Percentiles rank a stretch among this genome's conserved stretches.
Conservation (phyloP, 768 basidiomycete genomes). For the Macrolepiota dolichaula region DNA sequence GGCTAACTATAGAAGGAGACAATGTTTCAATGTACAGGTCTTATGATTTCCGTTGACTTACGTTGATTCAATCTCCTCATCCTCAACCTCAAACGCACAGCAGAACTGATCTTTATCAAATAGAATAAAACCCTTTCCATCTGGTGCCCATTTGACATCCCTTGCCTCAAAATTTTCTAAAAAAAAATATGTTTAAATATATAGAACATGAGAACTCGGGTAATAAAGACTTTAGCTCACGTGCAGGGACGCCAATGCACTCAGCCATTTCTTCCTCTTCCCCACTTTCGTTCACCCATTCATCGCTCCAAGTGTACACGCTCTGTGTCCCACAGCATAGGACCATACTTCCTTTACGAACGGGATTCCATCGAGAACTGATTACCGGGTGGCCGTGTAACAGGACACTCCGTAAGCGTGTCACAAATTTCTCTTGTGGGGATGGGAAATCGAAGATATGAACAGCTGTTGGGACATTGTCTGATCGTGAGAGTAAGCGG, state of each 20-base stretch:
- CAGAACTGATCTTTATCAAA: constrained; percentile 80
- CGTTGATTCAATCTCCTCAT: constrained; percentile 20
- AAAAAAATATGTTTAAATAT: not conserved
- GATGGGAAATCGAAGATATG: constrained; percentile 75
- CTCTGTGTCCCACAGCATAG: constrained; percentile 66
- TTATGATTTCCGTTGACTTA: not conserved
- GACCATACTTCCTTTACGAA: constrained; percentile 67
- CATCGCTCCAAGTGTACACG: constrained; percentile 80
- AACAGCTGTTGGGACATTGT: constrained; percentile 57
- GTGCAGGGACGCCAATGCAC: constrained; percentile 85
- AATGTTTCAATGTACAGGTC: not conserved
- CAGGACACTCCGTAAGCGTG: constrained; percentile 63
- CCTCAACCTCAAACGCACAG: constrained; percentile 79
- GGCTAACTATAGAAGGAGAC: not conserved
- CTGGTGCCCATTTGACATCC: constrained; percentile 78
- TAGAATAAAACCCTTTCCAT: constrained; percentile 78
- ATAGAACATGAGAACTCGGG: not conserved
- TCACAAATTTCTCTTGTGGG: constrained; percentile 51
- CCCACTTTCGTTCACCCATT: constrained; percentile 62
- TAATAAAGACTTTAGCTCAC: constrained; percentile 42
- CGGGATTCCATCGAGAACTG: constrained; percentile 79
- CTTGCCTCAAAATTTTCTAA: constrained; percentile 68
- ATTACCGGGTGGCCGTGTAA: constrained; percentile 61
- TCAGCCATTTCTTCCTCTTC: constrained; percentile 80
- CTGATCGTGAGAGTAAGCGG: constrained; percentile 37